Evolutionary conservation across 257 asterid genomes (phyloP).

Genomic region (Prunella vulgaris): DNA sequence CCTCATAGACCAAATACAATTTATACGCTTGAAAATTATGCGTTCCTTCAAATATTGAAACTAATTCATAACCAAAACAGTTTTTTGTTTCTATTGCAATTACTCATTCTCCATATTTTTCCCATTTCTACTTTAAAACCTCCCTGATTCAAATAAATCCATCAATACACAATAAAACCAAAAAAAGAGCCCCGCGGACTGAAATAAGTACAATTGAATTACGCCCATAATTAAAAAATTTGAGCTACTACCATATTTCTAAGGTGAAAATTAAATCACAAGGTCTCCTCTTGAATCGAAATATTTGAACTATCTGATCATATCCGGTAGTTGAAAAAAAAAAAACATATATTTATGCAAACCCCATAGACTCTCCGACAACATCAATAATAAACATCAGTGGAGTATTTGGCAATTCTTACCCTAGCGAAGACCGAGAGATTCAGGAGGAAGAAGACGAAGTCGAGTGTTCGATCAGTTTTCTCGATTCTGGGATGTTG

Average conservation of each 20-base stretch:
- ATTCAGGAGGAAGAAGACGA: slow-evolving; percentile 16
- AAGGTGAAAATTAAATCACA: background rate
- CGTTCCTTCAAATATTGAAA: background rate
- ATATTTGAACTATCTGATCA: slow-evolving; percentile 8
- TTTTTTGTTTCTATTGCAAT: background rate
- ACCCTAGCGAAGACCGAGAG: slow-evolving; percentile 19
- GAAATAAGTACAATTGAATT: background rate
- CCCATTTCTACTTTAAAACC: slow-evolving; percentile 1
- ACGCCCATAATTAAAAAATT: background rate
- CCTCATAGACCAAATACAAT: background rate
- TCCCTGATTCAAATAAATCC: background rate
- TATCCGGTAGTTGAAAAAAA: background rate
- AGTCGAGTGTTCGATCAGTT: slow-evolving; percentile 9
- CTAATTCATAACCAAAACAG: background rate
- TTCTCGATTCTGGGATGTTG: background rate
- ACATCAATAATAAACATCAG: background rate
- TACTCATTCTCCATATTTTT: slow-evolving; percentile 2
- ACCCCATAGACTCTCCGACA: background rate
- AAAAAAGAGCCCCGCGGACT: background rate
- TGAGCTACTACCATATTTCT: background rate
- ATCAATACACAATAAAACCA: background rate
- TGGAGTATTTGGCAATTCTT: background rate
- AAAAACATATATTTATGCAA: background rate
- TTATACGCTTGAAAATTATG: background rate
- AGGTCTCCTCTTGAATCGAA: background rate